Evolutionary conservation across 2,329 filamentous ascomycete species (phyloP), one percentile per base, ranked within the genome.

Genomic region (Talaromyces pinophilus): DNA sequence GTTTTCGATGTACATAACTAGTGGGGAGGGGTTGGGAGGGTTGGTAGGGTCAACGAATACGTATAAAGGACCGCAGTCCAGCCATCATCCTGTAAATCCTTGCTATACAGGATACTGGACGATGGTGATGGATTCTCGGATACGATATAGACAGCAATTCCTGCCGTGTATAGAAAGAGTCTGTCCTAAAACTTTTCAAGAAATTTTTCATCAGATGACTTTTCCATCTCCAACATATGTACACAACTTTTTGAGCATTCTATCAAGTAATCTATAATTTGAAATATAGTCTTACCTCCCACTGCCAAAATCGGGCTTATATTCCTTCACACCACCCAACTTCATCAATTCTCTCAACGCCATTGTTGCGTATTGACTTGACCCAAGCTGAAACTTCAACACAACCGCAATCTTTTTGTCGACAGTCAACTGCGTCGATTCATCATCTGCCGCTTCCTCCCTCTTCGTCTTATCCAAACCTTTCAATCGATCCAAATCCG

Each of bases 311-410:
- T 89, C 88, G 5, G 88, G 86, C 76, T 87, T 87, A 71, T 85
- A 90, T 7, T 83, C 82, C 72, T 82, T 82, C 5, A 88, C 82
- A 13, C 87, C 88, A 1, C 88, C 87, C 50, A 78, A 79, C 73
- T 88, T 90, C 83, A 92, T 93, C 68, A 96, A 78, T 79, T 96
- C 92, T 63, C 92, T 82, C 70, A 96, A 76, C 13, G 91, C 90
- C 83, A 96, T 92, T 0, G 92, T 96, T 0, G 92, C 92, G 79
- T 96, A 96, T 73, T 92, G 90, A 74, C 91, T 93, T 59, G 88
- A 88, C 0, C 88, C 90, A 33, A 96, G 83, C 75, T 92, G 89
- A 78, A 96, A 86, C 75, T 88, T 92, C 71, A 95, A 30, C 30
- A 91, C 79, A 0, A 92, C 83, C 0, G 89, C 91, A 19, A 92